Conservation (phyloP, 805 yeast species). For the Candida ponderosae region DNA sequence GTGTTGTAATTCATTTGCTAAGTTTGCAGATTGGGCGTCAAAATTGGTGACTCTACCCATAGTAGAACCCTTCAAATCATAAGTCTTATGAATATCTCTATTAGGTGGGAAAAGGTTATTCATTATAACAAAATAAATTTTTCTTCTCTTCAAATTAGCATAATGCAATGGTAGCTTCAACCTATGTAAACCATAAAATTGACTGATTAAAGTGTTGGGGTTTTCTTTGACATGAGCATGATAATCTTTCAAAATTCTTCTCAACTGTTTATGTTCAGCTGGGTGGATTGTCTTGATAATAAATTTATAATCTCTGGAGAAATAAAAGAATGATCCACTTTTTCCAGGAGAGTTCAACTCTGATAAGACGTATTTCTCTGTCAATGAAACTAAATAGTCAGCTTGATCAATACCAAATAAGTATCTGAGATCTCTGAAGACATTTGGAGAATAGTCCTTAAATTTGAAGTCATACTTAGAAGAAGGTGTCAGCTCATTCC, state of each 20-base stretch:
- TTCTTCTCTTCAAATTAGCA: conserved; percentile 38
- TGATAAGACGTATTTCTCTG: conserved; percentile 86
- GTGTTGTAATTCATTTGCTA: conserved; percentile 15
- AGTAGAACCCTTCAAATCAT: conserved; percentile 90
- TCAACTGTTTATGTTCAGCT: conserved; percentile 79
- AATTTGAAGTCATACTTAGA: conserved; percentile 94
- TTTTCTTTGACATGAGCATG: conserved; percentile 72
- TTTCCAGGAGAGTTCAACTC: conserved; percentile 96
- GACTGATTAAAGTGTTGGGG: conserved; percentile 88
- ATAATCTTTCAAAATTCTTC: conserved; percentile 68
- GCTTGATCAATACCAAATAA: conserved; percentile 90
- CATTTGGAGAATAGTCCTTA: conserved; percentile 93
- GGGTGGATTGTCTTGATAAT: conserved; percentile 95
- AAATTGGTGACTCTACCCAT: conserved; percentile 61
- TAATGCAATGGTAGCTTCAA: conserved; percentile 70
- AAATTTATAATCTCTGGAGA: conserved; percentile 86
- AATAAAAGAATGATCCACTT: conserved; percentile 93
- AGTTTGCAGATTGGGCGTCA: conserved; percentile 19
- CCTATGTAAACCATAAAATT: conserved; percentile 92
- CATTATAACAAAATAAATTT: conserved; percentile 92
- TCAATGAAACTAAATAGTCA: conserved; percentile 85
- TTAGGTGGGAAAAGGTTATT: conserved; percentile 95
- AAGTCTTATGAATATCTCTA: conserved; percentile 74
- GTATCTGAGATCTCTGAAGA: conserved; percentile 76
- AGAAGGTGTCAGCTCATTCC: conserved; percentile 86